phyloP scores from a whole-genome alignment of 202 grass and related monocot genomes.

The Schoenoplectus tabernaemontani region DNA sequence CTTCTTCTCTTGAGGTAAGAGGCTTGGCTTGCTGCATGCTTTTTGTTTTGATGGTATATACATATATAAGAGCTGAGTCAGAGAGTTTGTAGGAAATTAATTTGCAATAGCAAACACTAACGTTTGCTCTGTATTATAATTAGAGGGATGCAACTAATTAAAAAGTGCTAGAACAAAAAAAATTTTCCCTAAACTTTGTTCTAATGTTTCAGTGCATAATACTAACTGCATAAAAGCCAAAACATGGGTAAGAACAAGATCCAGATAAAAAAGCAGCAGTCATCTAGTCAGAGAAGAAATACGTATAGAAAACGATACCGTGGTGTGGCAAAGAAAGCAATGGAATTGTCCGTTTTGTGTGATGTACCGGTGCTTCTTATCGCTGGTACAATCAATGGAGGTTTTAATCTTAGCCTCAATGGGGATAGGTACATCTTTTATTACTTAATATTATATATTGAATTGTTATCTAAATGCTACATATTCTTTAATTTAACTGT shows the following conservation, averaged over 20 bases:
- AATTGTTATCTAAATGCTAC: background rate
- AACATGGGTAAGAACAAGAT: background rate
- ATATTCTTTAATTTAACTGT: too few relatives aligned
- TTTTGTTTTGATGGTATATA: too few relatives aligned
- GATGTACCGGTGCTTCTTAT: background rate
- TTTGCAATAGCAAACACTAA: too few relatives aligned
- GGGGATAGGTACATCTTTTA: background rate
- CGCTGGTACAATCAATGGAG: background rate
- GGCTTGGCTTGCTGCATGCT: too few relatives aligned
- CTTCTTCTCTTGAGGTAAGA: too few relatives aligned
- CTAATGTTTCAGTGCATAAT: background rate
- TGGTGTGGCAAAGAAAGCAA: background rate
- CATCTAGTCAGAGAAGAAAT: background rate
- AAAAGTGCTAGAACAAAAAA: too few relatives aligned
- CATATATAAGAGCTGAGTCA: too few relatives aligned
- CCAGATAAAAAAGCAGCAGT: background rate
- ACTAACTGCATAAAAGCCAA: background rate
- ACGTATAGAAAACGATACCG: background rate
- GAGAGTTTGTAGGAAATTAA: too few relatives aligned
- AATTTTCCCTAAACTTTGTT: too few relatives aligned
- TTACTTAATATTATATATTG: background rate
- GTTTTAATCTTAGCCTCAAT: background rate
- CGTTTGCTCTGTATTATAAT: too few relatives aligned
- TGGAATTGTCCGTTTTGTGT: background rate
- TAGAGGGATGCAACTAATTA: too few relatives aligned